Evolutionary conservation across 2,329 filamentous ascomycete species (phyloP), one percentile per base, ranked within the genome.

Genomic region (Aspergillus fijiensis): DNA sequence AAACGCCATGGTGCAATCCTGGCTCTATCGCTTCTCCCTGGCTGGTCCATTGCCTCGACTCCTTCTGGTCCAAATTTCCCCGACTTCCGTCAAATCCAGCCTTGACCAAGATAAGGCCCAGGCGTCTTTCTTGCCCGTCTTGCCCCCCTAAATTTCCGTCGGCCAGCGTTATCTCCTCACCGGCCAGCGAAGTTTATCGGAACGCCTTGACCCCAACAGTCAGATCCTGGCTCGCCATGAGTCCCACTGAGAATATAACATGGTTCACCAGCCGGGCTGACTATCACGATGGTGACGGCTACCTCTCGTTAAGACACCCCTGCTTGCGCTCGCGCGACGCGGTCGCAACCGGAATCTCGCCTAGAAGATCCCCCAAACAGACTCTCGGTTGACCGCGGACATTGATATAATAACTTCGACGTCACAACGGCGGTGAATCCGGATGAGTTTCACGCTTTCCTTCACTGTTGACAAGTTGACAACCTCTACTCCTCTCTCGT

Each of bases 1-100:
- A 49, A 50, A 54, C 57, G 51, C 57, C 57, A 48, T 51, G 35
- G 49, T 29, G 42, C 19, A 58, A 23, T 31, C 51, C 51, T 25
- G 11, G n/a, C 35, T 60, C 59, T 63, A 64, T 64, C 60, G 58
- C 45, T 25, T 31, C 55, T 31, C 51, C 59, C 60, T 58, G 60
- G 62, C 60, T 64, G 62, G 62, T 58, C 55, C 56, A 56, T 29
- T 50, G 39, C 21, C 52, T 58, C 58, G 39, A 59, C 51, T 52
- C 35, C 52, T 49, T 52, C 27, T 33, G 49, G 31, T 23, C 49
- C 55, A 48, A 54, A 12, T 31, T 35, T 29, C 48, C 19, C 54
- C 55, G 39, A 35, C 52, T 23, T 49, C 27, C 53, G 39, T 56
- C 53, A 51, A 29, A 29, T 50, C 51, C 58, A 60, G 39, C 60